Percentiles rank a stretch among this genome's conserved stretches.
phyloP scores from a whole-genome alignment of 2,329 filamentous ascomycete genomes.

The Cladophialophora immunda region DNA sequence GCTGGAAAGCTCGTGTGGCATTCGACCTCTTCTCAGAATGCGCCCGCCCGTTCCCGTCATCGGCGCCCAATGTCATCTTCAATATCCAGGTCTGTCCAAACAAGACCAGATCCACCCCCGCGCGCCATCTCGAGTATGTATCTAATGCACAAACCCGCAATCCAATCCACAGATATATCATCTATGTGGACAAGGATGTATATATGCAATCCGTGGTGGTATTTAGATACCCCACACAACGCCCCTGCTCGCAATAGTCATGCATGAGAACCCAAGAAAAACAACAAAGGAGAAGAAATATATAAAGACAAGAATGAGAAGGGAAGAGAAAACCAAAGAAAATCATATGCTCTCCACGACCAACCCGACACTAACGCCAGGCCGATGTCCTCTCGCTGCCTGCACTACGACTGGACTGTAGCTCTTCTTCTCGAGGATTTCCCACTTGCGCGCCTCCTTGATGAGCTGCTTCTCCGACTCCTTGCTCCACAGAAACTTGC shows the following conservation, averaged over 20 bases:
- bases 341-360: conserved; percentile 35
- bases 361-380: conserved; percentile 36
- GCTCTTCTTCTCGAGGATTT: conserved; percentile 37
- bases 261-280: neutral
- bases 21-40: too few species aligned
- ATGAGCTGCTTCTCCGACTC: conserved; percentile 34
- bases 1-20: too few species aligned
- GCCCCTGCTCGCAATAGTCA: neutral
- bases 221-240: neutral
- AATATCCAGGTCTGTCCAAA: too few species aligned
- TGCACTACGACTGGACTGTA: conserved; percentile 38
- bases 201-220: neutral
- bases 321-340: neutral
- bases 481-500: conserved; percentile 23
- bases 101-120: too few species aligned
- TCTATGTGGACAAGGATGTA: neutral
- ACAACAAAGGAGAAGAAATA: neutral
- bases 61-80: too few species aligned
- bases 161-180: neutral
- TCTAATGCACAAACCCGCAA: neutral
- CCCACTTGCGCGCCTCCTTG: conserved; percentile 34
- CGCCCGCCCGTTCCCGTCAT: too few species aligned
- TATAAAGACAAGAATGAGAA: neutral
- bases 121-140: too few species aligned
- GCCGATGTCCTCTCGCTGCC: conserved; percentile 35